Percentiles rank a stretch among this genome's conserved stretches.
These are phyloP conservation scores for Iris macrosiphon DNA, from an alignment of 106 monocot genomes.

Conservation along the genomic window DNA sequence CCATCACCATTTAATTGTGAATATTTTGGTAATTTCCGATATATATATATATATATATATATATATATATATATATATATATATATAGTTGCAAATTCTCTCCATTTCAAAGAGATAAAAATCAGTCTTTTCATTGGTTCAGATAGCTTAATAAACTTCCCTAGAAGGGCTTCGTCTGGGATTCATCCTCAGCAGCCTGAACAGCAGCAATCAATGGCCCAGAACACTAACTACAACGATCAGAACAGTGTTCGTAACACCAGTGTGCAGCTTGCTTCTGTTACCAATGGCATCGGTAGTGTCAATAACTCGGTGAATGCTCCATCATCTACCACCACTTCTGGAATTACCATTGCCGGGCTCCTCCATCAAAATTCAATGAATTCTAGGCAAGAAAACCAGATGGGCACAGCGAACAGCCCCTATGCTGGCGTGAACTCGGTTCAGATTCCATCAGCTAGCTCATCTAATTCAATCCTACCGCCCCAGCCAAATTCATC, in stretches of 20 bases:
- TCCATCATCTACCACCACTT: slow-evolving; percentile 11
- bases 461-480: slow-evolving; percentile 36
- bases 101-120: not conserved
- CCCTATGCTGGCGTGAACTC: slow-evolving; percentile 22
- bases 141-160: slow-evolving; percentile 53
- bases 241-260: slow-evolving; percentile 21
- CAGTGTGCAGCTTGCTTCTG: slow-evolving; percentile 16
- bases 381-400: slow-evolving; percentile 40
- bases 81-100: not conserved
- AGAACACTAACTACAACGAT: slow-evolving; percentile 33
- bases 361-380: slow-evolving; percentile 51
- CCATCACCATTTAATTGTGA: too few relatives aligned
- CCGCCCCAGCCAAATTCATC: slow-evolving; percentile 39
- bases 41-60: too few relatives aligned
- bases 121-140: slow-evolving; percentile 1
- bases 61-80: too few relatives aligned
- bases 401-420: slow-evolving; percentile 13
- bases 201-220: slow-evolving; percentile 23
- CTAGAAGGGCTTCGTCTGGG: slow-evolving; percentile 23
- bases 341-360: slow-evolving; percentile 13
- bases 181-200: slow-evolving; percentile 27
- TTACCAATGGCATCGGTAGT: slow-evolving; percentile 21
- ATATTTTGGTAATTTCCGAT: too few relatives aligned
- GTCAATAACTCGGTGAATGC: slow-evolving; percentile 29
- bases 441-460: slow-evolving; percentile 46